Evolutionary conservation across 179 eudicot species (phyloP), one percentile per base, ranked within the genome.

Genomic region (Beta lomatogona): DNA sequence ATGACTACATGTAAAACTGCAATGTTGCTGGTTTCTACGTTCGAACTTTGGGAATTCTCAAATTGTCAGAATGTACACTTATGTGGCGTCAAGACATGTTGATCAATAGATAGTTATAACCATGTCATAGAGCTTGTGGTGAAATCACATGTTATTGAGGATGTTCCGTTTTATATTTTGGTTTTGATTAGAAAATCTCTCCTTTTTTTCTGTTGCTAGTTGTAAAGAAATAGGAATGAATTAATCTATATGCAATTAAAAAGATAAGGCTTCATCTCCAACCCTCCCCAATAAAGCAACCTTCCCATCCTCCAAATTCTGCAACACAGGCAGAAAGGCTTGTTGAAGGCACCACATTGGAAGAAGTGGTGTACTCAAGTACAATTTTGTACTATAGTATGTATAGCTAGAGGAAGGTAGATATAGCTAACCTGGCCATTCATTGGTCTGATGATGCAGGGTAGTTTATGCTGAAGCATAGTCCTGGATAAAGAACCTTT

Each of bases 1-100:
- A 53, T 57, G 16, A 60, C 21, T 60, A 8, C 46, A 64, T 78
- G 73, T 61, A 74, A 57, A 50, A 19, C 13, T 83, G 61, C 48
- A 21, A n/a, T 70, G 50, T 65, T 67, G 22, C 55, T 48, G 2
- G n/a, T 41, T 15, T 14, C 25, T 31, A 14, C 2, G 5, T 64
- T 65, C 5, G 52, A 55, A 58, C n/a, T 68, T n/a, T 22, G 9
- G 21, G 64, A 19, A 9, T 21, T 63, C n/a, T n/a, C 45, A 64
- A 36, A 11, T 58, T 58, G 60, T 74, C 54, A 10, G 48, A n/a
- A 3, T 57, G 57, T 48, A 76, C 16, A 18, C 36, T 28, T 57
- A n/a, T 66, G 58, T 6, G 31, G 74, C 4, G 9, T 75, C 28
- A 54, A 3, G 55, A 66, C 25, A 59, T 60, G 25, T 16, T 55